Conservation (phyloP, 192 early-diverging fungal species). For the Linnemannia exigua region DNA sequence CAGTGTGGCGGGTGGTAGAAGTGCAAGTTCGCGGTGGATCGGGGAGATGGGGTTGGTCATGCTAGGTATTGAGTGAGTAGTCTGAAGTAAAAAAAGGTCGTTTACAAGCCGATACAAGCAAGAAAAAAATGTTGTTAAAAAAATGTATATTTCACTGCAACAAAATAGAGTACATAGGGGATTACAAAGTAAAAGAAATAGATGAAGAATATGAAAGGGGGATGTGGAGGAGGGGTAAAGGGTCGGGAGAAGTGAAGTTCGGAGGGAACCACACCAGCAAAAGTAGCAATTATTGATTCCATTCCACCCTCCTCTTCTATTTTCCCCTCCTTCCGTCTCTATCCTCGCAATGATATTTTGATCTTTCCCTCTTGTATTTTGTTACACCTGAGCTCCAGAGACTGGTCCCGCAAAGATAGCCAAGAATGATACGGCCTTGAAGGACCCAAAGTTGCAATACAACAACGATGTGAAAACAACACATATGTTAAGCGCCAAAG, state of each 20-base stretch:
- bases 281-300: background rate
- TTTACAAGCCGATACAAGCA: background rate
- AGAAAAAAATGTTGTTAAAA: background rate
- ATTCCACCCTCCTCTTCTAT: background rate
- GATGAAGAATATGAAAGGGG: background rate
- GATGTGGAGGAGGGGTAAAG: background rate
- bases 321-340: background rate
- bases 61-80: background rate
- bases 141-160: background rate
- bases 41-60: background rate
- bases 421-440: slow-evolving; percentile 10
- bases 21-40: background rate
- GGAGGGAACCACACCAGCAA: background rate
- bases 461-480: background rate
- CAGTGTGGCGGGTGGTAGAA: slow-evolving; percentile 15
- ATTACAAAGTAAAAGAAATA: background rate
- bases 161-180: too few relatives aligned
- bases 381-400: slow-evolving; percentile 13
- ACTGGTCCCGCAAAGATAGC: slow-evolving; percentile 14
- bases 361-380: background rate
- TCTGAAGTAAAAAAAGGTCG: background rate
- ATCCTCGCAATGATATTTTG: background rate
- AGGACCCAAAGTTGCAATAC: background rate
- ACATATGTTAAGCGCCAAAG: slow-evolving; percentile 1
- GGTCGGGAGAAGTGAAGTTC: background rate